Evolutionary conservation across 1,139 yeast species (phyloP).

Genomic region (Diutina pseudorugosa): DNA sequence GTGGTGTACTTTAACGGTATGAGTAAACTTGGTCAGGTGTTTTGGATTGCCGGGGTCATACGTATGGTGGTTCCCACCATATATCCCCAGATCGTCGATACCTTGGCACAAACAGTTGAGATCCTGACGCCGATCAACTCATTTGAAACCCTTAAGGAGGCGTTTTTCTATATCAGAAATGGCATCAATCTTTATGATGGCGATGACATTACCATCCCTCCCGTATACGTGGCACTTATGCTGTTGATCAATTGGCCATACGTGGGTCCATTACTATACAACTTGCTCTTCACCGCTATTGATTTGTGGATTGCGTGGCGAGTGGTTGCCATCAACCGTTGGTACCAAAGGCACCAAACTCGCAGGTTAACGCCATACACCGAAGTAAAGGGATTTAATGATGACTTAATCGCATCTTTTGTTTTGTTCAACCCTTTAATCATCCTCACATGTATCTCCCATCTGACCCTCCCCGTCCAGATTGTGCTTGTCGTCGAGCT

Average conservation of each 20-base stretch:
- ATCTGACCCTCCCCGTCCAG: conserved; percentile 53
- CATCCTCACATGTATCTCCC: conserved; percentile 53
- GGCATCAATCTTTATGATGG: conserved; percentile 65
- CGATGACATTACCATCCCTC: conserved; percentile 19
- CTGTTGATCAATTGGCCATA: not conserved
- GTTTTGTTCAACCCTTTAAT: conserved; percentile 65
- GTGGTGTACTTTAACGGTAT: conserved; percentile 6
- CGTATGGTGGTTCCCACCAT: conserved; percentile 11
- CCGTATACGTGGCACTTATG: conserved; percentile 7
- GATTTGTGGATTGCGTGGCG: conserved; percentile 32
- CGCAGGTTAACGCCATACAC: conserved; percentile 6
- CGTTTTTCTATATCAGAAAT: conserved; percentile 54
- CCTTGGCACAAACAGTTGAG: conserved; percentile 37
- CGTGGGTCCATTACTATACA: conserved; percentile 11
- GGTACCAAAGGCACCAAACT: conserved; percentile 20
- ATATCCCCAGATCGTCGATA: conserved; percentile 19
- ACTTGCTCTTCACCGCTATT: conserved; percentile 24
- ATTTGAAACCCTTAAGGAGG: conserved; percentile 60
- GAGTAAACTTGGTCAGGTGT: conserved; percentile 16
- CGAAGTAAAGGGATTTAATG: conserved; percentile 16
- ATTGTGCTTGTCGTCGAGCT: conserved; percentile 44
- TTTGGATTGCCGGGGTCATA: conserved; percentile 18
- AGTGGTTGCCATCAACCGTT: conserved; percentile 27
- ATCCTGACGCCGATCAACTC: conserved; percentile 73
- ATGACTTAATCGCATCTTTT: conserved; percentile 41